Evolutionary conservation across 805 yeast species (phyloP), one percentile per base, ranked within the genome.

Genomic region (Saccharomycopsis sp.): DNA sequence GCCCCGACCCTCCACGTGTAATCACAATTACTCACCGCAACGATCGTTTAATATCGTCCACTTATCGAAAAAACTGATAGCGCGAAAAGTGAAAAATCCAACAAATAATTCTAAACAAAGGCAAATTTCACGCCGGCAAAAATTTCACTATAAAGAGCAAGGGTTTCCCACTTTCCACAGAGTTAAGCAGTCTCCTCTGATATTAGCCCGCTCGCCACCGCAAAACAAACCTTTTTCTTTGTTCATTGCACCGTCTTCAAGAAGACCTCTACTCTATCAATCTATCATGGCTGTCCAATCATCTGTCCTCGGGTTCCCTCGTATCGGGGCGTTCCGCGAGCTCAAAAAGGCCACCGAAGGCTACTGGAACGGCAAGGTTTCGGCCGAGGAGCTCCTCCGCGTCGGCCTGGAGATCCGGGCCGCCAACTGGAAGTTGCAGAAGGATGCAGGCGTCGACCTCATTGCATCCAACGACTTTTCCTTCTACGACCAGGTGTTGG

Each of bases 241-340:
- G 37, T n/a, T n/a, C n/a, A n/a, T n/a, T n/a, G n/a, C n/a, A n/a
- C n/a, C n/a, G n/a, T n/a, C 37, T 7, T 29, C 37, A 29, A 29
- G 37, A 29, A 29, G 37, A 29, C 37, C 5, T 29, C 37, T 29
- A 12, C 37, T 5, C 37, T 12, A 29, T 12, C 5, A 5, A 29
- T 29, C 12, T 18, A 53, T 16, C 7, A 57, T 57, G 60, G 44
- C 62, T 29, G 98, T 92, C 78, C 86, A 86, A 78, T 92, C 98
- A 65, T 84, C 97, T 73, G 95, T 94, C 70, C 84, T 94, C 79
- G 99, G 99, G 77, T 94, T 94, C 94, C 99, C 99, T 80, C 94
- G 99, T 83, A 94, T 92, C 73, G 99, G 99, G 72, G 94, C 97
- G 70, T 91, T 91, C 82, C 94, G 99, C 85, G 99, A 94, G 82